Evolutionary conservation across 208 protist species (phyloP).

Genomic region (Strigomonas culicis): DNA sequence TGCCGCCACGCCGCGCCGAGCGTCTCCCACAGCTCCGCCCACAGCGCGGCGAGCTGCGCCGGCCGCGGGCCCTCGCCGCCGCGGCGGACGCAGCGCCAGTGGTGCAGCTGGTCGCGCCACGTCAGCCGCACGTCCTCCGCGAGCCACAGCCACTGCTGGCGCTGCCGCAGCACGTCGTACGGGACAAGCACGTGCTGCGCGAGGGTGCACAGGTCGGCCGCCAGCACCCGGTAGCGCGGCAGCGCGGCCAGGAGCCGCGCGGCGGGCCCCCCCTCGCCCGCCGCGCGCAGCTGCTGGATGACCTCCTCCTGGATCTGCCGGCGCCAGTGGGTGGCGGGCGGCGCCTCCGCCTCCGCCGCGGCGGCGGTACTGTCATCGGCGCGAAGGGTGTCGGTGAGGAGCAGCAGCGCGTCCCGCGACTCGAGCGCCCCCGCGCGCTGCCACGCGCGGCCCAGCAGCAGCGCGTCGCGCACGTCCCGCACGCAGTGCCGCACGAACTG

Average conservation of each 20-base stretch:
- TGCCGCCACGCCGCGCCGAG: conserved; percentile 72
- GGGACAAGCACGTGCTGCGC: conserved; percentile 43
- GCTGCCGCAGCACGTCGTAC: conserved; percentile 44
- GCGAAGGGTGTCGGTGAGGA: background rate
- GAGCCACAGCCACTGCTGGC: conserved; percentile 61
- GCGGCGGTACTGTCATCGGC: too few relatives aligned
- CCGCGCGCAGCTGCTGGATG: background rate
- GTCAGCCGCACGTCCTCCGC: conserved; percentile 56
- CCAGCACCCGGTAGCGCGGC: conserved; percentile 35
- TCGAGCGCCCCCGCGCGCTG: background rate
- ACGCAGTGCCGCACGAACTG: conserved; percentile 49
- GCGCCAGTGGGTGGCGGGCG: background rate
- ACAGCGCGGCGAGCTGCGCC: conserved; percentile 31
- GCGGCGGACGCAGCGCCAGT: conserved; percentile 27
- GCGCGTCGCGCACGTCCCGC: conserved; percentile 30
- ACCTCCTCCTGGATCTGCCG: conserved; percentile 3
- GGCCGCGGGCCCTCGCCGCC: background rate
- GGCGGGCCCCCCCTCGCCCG: background rate
- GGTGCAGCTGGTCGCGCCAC: conserved; percentile 42
- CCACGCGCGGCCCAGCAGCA: conserved; percentile 46
- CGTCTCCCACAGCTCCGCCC: conserved; percentile 49
- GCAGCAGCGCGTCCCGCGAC: background rate
- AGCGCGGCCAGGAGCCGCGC: conserved; percentile 34
- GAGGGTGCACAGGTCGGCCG: conserved; percentile 48
- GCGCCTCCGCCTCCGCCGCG: background rate